phyloP scores from a whole-genome alignment of 2,329 filamentous ascomycete genomes.

The Cryphonectria radicalis region DNA sequence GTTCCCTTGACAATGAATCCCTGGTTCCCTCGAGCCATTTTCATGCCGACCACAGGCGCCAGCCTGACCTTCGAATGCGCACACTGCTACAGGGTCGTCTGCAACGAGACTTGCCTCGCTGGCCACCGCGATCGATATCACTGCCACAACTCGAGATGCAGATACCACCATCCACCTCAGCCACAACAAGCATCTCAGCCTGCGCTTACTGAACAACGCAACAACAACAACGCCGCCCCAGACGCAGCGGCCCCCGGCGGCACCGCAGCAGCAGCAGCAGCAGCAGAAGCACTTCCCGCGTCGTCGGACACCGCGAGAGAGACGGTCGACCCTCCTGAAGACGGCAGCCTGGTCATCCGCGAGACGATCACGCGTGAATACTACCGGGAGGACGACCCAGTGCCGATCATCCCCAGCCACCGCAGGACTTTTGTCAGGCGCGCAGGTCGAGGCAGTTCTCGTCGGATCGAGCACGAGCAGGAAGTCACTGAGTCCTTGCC shows the following conservation, averaged over 20 bases:
- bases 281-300: background rate
- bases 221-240: background rate
- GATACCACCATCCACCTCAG: slow-evolving; percentile 1
- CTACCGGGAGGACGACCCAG: background rate
- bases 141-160: slow-evolving; percentile 17
- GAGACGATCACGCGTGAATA: slow-evolving; percentile 11
- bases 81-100: slow-evolving; percentile 1
- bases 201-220: background rate
- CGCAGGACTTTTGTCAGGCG: background rate
- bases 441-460: background rate
- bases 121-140: background rate
- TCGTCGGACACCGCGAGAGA: background rate
- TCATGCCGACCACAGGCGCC: background rate
- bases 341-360: background rate
- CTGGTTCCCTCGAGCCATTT: background rate
- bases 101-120: slow-evolving; percentile 1
- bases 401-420: background rate
- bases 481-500: background rate
- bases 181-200: background rate
- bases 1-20: background rate
- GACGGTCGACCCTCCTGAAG: background rate
- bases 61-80: background rate
- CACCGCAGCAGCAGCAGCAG: too few relatives aligned
- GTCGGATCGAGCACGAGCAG: background rate
- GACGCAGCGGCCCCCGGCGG: background rate